These are phyloP conservation scores for Pythium angustatum DNA, from an alignment of 352 stramenopile genomes.

Conservation along the genomic window DNA sequence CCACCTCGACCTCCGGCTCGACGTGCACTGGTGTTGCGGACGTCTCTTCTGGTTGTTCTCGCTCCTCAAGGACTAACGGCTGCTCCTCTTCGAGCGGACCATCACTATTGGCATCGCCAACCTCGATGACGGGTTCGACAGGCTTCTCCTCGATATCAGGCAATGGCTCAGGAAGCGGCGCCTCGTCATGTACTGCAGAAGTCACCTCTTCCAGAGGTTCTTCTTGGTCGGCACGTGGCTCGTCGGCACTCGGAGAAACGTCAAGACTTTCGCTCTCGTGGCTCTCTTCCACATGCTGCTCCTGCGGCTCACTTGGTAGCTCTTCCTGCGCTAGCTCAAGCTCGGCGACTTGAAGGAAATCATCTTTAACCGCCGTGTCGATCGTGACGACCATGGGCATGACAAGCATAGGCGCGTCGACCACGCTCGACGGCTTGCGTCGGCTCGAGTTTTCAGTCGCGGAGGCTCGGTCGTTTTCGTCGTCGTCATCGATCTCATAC, in stretches of 20 bases:
- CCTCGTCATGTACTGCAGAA: neutral
- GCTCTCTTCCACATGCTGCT: neutral
- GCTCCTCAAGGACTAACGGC: neutral
- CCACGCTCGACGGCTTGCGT: neutral
- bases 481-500: constrained; percentile 61
- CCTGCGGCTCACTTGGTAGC: no score
- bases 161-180: neutral
- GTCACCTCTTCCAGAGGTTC: neutral
- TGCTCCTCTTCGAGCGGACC: neutral
- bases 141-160: neutral
- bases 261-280: neutral
- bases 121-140: neutral
- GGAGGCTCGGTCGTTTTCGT: constrained; percentile 22
- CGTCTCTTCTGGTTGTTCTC: constrained; percentile 25
- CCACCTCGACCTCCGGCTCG: constrained; percentile 11
- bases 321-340: neutral
- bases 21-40: neutral
- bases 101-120: neutral
- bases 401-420: constrained; percentile 1
- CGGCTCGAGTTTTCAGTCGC: neutral
- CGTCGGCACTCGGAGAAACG: neutral
- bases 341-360: neutral
- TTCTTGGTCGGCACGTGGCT: neutral
- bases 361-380: constrained; percentile 10
- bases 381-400: constrained; percentile 2